Percentiles rank a stretch among this genome's conserved stretches.
Conservation (phyloP, 2,329 filamentous ascomycete species). For the Xylaria polymorpha region DNA sequence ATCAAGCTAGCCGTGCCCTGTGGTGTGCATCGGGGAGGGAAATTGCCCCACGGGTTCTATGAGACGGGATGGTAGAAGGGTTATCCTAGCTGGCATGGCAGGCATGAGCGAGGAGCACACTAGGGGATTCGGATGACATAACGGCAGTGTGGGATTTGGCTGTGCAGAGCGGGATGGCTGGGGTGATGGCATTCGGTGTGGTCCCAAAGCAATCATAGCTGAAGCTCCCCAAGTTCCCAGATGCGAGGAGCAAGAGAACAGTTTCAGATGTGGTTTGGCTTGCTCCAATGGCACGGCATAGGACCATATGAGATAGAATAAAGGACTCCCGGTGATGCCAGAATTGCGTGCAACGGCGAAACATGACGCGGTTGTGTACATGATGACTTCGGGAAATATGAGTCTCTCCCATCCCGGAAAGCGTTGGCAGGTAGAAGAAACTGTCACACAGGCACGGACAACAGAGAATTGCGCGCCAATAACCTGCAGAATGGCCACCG, state of each 20-base stretch:
- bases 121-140: slow-evolving; percentile 40
- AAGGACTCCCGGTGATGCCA: slow-evolving; percentile 36
- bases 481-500: slow-evolving; percentile 34
- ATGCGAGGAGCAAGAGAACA: slow-evolving; percentile 39
- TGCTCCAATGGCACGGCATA: slow-evolving; percentile 49
- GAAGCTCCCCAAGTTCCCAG: slow-evolving; percentile 36
- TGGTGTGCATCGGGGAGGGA: slow-evolving; percentile 35
- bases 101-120: slow-evolving; percentile 35
- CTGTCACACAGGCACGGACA: slow-evolving; percentile 49
- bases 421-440: slow-evolving; percentile 37
- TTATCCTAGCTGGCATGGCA: slow-evolving; percentile 42
- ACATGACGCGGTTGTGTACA: slow-evolving; percentile 51
- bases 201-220: slow-evolving; percentile 37
- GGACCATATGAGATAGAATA: slow-evolving; percentile 48
- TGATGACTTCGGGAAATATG: slow-evolving; percentile 53
- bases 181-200: slow-evolving; percentile 39
- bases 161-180: slow-evolving; percentile 40
- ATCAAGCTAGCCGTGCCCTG: slow-evolving; percentile 31
- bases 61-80: slow-evolving; percentile 45
- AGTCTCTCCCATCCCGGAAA: slow-evolving; percentile 49
- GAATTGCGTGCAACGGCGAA: slow-evolving; percentile 45
- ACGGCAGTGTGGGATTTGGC: slow-evolving; percentile 13
- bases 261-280: slow-evolving; percentile 52
- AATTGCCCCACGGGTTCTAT: slow-evolving; percentile 50
- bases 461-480: slow-evolving; percentile 49